Evolutionary conservation across 108 stramenopile species (phyloP).

Genomic region (Aureococcus anophagefferens): DNA sequence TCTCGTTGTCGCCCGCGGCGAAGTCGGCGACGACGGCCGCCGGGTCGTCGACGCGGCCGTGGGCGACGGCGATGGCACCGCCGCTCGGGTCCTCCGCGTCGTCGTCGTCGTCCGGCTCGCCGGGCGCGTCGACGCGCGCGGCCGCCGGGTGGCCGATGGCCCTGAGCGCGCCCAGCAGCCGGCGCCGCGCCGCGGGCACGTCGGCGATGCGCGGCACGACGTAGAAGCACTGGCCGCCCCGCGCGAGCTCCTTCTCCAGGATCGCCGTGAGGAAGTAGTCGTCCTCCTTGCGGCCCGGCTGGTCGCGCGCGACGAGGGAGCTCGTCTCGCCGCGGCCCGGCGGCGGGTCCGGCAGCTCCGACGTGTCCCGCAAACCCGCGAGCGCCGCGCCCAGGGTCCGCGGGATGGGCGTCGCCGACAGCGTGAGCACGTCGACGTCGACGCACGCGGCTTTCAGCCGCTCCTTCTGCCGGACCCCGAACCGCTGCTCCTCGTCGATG

Average conservation of each 20-base stretch:
- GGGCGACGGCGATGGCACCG: slow-evolving; percentile 54
- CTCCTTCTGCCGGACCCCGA: slow-evolving; percentile 93
- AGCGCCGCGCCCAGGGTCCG: slow-evolving; percentile 84
- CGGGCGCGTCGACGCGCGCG: slow-evolving; percentile 9
- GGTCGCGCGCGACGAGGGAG: slow-evolving; percentile 58
- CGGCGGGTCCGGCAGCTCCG: slow-evolving; percentile 73
- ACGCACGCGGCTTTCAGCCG: slow-evolving; percentile 70
- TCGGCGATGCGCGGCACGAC: slow-evolving; percentile 74
- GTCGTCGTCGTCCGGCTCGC: slow-evolving; percentile 28
- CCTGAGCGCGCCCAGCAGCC: neutral
- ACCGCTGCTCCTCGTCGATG: slow-evolving; percentile 92
- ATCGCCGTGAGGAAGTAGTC: neutral
- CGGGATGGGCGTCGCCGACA: slow-evolving; percentile 90
- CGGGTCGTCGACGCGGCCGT: slow-evolving; percentile 58
- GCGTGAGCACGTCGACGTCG: slow-evolving; percentile 82
- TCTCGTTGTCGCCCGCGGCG: slow-evolving; percentile 67
- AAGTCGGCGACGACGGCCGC: slow-evolving; percentile 48
- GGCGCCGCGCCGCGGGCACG: neutral
- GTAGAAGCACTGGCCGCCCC: slow-evolving; percentile 76
- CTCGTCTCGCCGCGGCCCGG: slow-evolving; percentile 70
- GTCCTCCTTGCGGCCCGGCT: neutral
- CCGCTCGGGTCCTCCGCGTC: neutral
- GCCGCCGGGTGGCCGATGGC: neutral
- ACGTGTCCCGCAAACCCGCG: slow-evolving; percentile 78
- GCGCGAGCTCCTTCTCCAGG: slow-evolving; percentile 51